A percentile compares a stretch with the other conserved stretches of the same genome.
These are phyloP conservation scores for Magnaporthiopsis incrustans DNA, from an alignment of 2,329 filamentous ascomycete genomes.

Conservation along the genomic window DNA sequence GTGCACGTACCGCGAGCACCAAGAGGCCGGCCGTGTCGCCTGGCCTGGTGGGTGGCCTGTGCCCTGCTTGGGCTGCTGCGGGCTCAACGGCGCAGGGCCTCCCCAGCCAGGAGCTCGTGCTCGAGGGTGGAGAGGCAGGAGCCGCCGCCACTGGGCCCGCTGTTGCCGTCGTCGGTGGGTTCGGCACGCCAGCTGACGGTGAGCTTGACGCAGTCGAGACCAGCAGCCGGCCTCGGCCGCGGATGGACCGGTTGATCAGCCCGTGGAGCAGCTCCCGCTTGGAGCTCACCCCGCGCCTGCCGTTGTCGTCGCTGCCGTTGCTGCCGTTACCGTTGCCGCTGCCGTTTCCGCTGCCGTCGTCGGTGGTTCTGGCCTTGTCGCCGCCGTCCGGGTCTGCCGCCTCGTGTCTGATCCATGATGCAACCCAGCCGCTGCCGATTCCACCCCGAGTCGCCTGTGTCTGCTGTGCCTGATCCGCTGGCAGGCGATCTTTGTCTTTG, in stretches of 20 bases:
- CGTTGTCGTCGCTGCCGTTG: constrained; percentile 3
- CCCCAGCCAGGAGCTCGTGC: not conserved
- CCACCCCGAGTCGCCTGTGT: not conserved
- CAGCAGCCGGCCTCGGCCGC: constrained; percentile 11
- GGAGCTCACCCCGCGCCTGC: constrained; percentile 15
- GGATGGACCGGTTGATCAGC: constrained; percentile 18
- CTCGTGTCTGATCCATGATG: not conserved
- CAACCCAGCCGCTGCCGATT: not conserved
- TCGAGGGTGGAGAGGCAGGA: not conserved
- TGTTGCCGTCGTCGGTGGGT: constrained; percentile 10
- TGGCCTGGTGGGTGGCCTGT: not conserved
- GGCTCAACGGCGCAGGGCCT: constrained; percentile 7
- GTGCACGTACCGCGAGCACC: constrained; percentile 2
- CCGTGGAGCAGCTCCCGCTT: constrained; percentile 22
- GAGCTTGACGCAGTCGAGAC: not conserved
- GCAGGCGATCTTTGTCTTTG: constrained; percentile 14
- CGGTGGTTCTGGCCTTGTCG: not conserved
- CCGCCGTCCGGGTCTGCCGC: not conserved
- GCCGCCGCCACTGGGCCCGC: not conserved
- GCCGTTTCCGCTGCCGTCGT: constrained; percentile 1
- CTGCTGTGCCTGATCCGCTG: constrained; percentile 1
- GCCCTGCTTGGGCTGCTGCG: not conserved
- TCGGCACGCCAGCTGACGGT: constrained; percentile 7
- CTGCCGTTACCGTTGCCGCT: constrained; percentile 1
- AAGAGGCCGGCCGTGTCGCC: not conserved